Base-by-base conservation (phyloP, 2,329 filamentous ascomycete species). In the Diaporthe ampelina region DNA sequence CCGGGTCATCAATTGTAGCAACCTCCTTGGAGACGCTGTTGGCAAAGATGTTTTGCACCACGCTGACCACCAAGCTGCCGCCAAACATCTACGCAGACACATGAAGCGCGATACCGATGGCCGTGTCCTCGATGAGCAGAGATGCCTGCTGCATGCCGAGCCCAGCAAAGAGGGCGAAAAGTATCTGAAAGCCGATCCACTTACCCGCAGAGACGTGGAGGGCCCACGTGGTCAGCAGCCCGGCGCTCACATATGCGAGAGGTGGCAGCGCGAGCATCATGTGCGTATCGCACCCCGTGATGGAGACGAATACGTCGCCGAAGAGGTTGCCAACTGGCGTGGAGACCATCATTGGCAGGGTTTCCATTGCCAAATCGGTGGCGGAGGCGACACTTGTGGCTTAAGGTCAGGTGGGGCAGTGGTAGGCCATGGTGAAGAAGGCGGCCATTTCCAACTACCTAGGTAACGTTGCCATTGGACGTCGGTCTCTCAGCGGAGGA, bases 371-470 rank as follows among this genome's bases (percentile, higher is more conserved):
- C 17, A 78, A 79, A 24, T 70, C 63, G 26, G 77, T 70, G 24
- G 78, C 77, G 11, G 11, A 75, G 21, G 79, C 80, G 13, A 78
- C 79, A 63, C 81, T 78, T 50, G 82, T 79, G 13, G 80, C 81
- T 73, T 79, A 79, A 76, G 82, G 82, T 79, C 80, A 82, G 57
- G 82, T 79, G 2, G 81, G 80, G 21, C 81, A 74, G 73, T 79
- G 82, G 72, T 80, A 81, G 50, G 79, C 75, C 56, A 81, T 77
- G 74, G 83, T 81, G 26, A 82, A 74, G 70, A 82, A 78, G 10
- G 78, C 74, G 10, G 63, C 76, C 5, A 7, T 32, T 4, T 5
- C 29, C 29, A 32, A 32, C 29, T 32, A 32, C 5, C 6, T 32
- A 32, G 29, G 29, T 32, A 5, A 32, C 29, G 29, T 5, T 32